A percentile compares a stretch with the other conserved stretches of the same genome.
Conservation (phyloP, 106 monocot genomes). For the Triglochin maritima region DNA sequence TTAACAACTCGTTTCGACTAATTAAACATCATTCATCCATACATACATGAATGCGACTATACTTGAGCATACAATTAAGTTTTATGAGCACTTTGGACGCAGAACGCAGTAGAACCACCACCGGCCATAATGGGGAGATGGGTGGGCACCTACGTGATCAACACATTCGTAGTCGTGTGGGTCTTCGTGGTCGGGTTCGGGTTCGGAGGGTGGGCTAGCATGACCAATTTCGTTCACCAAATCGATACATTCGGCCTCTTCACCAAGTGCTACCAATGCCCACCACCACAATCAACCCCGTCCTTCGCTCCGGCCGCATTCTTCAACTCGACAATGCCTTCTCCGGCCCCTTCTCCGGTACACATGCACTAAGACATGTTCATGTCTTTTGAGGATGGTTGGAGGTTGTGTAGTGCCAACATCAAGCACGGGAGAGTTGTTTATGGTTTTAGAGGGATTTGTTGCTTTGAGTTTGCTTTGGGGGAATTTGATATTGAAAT, state of each 20-base stretch:
- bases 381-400: no score
- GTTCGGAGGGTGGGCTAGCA: conserved; percentile 29
- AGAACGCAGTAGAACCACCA: conserved; percentile 27
- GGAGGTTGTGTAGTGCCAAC: no score
- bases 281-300: conserved; percentile 3
- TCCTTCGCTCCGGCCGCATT: background rate
- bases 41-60: no score
- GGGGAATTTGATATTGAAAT: no score
- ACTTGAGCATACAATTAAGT: background rate
- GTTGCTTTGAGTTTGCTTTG: no score
- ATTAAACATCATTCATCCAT: no score
- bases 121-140: conserved; percentile 17
- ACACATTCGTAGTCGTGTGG: conserved; percentile 23
- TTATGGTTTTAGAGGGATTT: no score
- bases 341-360: no score
- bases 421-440: no score
- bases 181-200: conserved; percentile 26
- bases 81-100: background rate
- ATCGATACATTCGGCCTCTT: conserved; percentile 23
- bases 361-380: no score
- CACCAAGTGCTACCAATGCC: conserved; percentile 37
- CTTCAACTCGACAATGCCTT: background rate
- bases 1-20: no score
- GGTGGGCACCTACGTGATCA: conserved; percentile 17
- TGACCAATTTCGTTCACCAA: conserved; percentile 27